A percentile compares a stretch with the other conserved stretches of the same genome.
Evolutionary conservation across 2,329 filamentous ascomycete species (phyloP).

Genomic region (Ceratocystis eucalypticola): DNA sequence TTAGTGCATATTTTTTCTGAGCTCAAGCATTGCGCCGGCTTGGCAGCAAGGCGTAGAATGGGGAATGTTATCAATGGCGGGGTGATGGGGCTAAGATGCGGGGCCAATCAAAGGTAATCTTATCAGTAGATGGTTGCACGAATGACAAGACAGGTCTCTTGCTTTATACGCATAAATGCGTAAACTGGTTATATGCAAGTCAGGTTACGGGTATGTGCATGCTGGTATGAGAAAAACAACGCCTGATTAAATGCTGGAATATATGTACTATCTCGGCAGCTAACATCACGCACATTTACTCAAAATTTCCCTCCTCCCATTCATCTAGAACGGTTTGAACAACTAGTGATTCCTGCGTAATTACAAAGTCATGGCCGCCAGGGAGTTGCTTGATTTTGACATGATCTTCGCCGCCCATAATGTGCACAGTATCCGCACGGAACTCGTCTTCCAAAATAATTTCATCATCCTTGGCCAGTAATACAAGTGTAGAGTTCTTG

Average conservation of each 20-base stretch:
- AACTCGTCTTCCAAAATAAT: conserved; percentile 41
- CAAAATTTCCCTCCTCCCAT: background rate
- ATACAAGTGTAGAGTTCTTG: conserved; percentile 35
- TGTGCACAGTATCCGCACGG: conserved; percentile 34
- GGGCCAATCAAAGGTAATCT: conserved; percentile 5
- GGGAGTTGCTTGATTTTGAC: conserved; percentile 39
- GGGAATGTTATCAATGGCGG: background rate
- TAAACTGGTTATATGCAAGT: background rate
- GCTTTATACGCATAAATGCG: background rate
- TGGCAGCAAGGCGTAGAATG: background rate
- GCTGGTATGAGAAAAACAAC: background rate
- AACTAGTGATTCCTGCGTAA: conserved; percentile 12
- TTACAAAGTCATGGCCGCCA: conserved; percentile 47
- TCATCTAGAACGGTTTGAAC: conserved; percentile 14
- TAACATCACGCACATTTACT: background rate
- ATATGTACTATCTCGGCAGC: background rate
- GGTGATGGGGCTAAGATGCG: background rate
- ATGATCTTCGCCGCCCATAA: conserved; percentile 36
- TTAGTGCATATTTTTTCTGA: conserved; percentile 2
- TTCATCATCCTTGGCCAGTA: conserved; percentile 39
- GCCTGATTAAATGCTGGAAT: background rate
- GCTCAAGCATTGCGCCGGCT: background rate
- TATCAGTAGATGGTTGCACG: conserved; percentile 1
- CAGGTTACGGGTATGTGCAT: background rate
- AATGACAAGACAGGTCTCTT: background rate